Evolutionary conservation across 345 rosid species (phyloP), one percentile per base, ranked within the genome.

Genomic region (Cardamine resedifolia): DNA sequence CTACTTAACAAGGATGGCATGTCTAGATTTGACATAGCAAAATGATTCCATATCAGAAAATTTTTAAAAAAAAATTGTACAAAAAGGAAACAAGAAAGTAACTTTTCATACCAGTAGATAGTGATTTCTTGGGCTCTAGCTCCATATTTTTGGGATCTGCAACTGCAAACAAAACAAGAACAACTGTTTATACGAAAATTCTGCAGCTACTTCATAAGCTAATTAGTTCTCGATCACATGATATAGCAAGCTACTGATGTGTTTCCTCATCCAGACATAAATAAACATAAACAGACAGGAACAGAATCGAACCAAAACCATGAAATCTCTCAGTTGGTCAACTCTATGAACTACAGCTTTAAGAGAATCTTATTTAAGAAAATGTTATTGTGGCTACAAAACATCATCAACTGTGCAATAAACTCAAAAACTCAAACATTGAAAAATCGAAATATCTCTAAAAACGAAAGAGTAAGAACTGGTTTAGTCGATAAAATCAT

Each of bases 111-210:
- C 79, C 79, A 53, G 59, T 6, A 64, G 81, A 66, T 12, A 47
- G 24, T 48, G 74, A 19, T 73, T 81, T 81, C 61, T 76, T 75
- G 16, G 57, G 61, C 27, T 68, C 62, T 47, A 71, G 72, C 77
- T 84, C 97, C 96, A 91, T 86, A 66, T 68, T 75, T 70, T 68
- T 43, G 50, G 68, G 11, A 26, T 75, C 81, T 72, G 73, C 68
- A 59, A 75, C 68, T 61, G 38, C 44, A 59, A 36, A 63, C n/a
- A 38, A 44, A 72, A 45, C 39, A 61, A 58, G 27, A 59, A 71
- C 3, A 64, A 7, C 24, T 57, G 10, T 6, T 11, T 10, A 64
- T 30, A n/a, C 19, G 9, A 26, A 64, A 38, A 4, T 20, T 2
- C 43, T 26, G 3, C 68, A 48, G 9, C 3, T 18, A 26, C 52